phyloP scores from a whole-genome alignment of 78 protist genomes.

The Capsaspora owczarzaki region DNA sequence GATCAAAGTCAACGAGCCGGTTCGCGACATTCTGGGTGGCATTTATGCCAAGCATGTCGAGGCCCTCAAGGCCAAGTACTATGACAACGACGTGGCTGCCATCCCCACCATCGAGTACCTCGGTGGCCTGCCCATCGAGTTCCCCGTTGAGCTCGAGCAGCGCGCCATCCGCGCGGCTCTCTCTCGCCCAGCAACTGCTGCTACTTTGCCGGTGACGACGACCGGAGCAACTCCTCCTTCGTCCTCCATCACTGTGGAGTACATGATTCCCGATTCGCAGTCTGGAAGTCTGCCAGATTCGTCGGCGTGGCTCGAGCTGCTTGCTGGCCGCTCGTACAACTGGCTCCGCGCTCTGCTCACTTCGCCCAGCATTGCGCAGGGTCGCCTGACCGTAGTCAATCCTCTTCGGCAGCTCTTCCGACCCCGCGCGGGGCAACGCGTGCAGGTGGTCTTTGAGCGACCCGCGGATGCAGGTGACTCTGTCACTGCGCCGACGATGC shows the following conservation, averaged over 20 bases:
- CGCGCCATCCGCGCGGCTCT: neutral
- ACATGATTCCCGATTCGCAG: no score
- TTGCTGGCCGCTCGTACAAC: neutral
- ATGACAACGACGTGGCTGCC: neutral
- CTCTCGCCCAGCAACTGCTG: neutral
- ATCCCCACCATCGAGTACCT: slow-evolving; percentile 1
- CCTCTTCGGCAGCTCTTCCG: slow-evolving; percentile 14
- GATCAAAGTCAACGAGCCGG: slow-evolving; percentile 38
- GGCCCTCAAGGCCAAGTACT: neutral
- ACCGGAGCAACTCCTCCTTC: no score
- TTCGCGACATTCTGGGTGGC: slow-evolving; percentile 28
- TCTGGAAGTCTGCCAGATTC: no score
- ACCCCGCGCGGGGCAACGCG: slow-evolving; percentile 19
- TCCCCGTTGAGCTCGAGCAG: neutral
- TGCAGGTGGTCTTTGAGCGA: no score
- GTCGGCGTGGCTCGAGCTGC: slow-evolving; percentile 2
- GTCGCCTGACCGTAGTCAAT: neutral
- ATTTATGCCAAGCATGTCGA: slow-evolving; percentile 11
- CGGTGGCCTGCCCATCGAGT: no score
- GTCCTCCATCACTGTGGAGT: no score
- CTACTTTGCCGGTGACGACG: no score
- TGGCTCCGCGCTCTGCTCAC: slow-evolving; percentile 19
- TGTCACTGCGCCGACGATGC: no score
- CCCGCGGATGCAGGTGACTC: no score
- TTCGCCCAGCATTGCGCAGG: neutral